Conservation (phyloP, 768 basidiomycete species). For the Tremella yokohamensis region DNA sequence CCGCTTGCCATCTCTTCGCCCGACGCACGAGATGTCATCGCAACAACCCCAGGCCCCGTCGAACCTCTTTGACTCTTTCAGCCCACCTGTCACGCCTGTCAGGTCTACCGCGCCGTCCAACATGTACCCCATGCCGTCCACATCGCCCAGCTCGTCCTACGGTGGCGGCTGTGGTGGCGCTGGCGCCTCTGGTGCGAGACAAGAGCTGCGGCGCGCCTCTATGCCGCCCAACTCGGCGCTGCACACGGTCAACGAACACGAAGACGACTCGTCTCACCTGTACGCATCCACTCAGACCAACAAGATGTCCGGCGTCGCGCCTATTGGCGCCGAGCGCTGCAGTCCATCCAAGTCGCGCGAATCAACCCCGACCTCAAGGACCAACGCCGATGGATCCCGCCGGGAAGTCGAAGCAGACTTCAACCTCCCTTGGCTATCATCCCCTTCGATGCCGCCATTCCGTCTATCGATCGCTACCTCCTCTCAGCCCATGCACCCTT, state of each 20-base stretch:
- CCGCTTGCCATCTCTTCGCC: conserved; percentile 6
- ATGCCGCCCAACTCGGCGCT: background rate
- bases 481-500: background rate
- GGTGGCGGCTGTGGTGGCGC: no score
- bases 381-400: background rate
- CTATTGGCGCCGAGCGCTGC: background rate
- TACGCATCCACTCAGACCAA: background rate
- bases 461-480: background rate
- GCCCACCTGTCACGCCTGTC: background rate
- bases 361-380: background rate
- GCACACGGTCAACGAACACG: background rate
- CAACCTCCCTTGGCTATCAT: background rate
- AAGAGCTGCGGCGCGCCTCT: background rate
- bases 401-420: background rate
- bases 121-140: background rate
- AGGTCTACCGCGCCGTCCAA: background rate
- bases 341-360: background rate
- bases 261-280: background rate
- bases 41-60: background rate
- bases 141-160: background rate
- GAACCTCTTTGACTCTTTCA: background rate
- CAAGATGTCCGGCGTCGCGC: background rate
- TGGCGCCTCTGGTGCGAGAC: background rate
- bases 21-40: background rate
- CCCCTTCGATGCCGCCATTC: conserved; percentile 1